Percentiles rank a stretch among this genome's conserved stretches.
Evolutionary conservation across 192 early-diverging fungal genomes (phyloP).

Genomic region (Martensiomyces pterosporus): DNA sequence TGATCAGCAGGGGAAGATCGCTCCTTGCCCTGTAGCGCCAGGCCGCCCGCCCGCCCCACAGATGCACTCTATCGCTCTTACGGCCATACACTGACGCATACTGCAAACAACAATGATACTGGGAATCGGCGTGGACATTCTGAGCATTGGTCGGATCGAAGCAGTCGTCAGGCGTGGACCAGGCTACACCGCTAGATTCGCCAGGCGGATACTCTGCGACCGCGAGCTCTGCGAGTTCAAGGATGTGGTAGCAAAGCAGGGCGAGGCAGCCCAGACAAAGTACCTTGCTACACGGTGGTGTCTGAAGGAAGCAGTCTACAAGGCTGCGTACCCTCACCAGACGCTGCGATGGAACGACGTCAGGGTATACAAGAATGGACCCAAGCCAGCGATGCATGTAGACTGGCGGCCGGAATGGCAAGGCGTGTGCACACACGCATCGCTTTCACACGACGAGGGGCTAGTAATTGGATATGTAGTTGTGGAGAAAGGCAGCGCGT

Average conservation of each 20-base stretch:
- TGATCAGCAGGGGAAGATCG: too few relatives aligned
- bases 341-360: slow-evolving; percentile 36
- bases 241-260: neutral
- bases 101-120: slow-evolving; percentile 70
- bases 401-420: slow-evolving; percentile 9
- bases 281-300: slow-evolving; percentile 45
- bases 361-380: slow-evolving; percentile 6
- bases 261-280: slow-evolving; percentile 2
- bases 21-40: too few relatives aligned
- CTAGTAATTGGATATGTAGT: slow-evolving; percentile 28
- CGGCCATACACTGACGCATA: too few relatives aligned
- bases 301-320: slow-evolving; percentile 43
- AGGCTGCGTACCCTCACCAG: slow-evolving; percentile 39
- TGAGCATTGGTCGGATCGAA: slow-evolving; percentile 62
- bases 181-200: slow-evolving; percentile 48
- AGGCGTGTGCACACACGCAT: slow-evolving; percentile 10
- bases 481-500: slow-evolving; percentile 5
- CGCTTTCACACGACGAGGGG: slow-evolving; percentile 32
- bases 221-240: slow-evolving; percentile 17
- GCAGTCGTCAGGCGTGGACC: slow-evolving; percentile 50
- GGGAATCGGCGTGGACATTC: slow-evolving; percentile 76
- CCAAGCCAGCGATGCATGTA: slow-evolving; percentile 17
- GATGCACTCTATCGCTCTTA: too few relatives aligned
- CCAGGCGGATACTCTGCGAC: slow-evolving; percentile 57
- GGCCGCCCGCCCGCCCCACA: too few relatives aligned